A percentile compares a stretch with the other conserved stretches of the same genome.
phyloP scores from a whole-genome alignment of 352 stramenopile species.

The Stephanocyclus meneghinianus region DNA sequence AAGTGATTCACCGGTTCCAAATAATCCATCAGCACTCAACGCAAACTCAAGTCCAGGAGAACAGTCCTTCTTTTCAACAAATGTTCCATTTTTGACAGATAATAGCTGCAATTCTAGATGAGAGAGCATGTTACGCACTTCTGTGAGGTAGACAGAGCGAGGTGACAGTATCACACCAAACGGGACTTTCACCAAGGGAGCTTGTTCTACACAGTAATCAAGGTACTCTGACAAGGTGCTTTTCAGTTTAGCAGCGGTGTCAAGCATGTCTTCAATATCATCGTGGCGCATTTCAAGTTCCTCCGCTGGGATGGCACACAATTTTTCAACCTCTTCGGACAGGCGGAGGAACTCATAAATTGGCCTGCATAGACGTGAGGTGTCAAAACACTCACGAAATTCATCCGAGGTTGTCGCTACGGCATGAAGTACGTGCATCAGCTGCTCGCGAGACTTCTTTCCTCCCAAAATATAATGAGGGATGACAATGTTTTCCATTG shows the following conservation, averaged over 20 bases:
- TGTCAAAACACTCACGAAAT: conserved; percentile 39
- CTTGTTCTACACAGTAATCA: conserved; percentile 3
- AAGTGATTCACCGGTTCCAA: conserved; percentile 13
- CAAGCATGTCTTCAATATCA: conserved; percentile 43
- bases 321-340: conserved; percentile 30
- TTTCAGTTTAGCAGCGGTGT: conserved; percentile 35
- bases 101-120: conserved; percentile 44
- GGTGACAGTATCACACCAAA: conserved; percentile 27
- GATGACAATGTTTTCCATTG: conserved; percentile 46
- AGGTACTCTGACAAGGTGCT: conserved; percentile 7
- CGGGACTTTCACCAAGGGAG: conserved; percentile 30
- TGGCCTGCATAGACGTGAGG: conserved; percentile 34
- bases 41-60: conserved; percentile 34
- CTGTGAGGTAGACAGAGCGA: conserved; percentile 26
- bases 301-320: conserved; percentile 20
- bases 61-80: conserved; percentile 11
- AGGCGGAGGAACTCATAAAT: conserved; percentile 48
- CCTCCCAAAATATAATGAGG: conserved; percentile 52
- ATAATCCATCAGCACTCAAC: conserved; percentile 38
- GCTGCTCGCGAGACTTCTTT: conserved; percentile 30
- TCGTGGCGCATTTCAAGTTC: conserved; percentile 13
- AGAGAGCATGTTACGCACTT: conserved; percentile 35
- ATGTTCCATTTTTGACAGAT: conserved; percentile 39
- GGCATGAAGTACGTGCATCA: conserved; percentile 40
- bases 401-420: conserved; percentile 24